Evolutionary conservation across 2,329 filamentous ascomycete species (phyloP), one percentile per base, ranked within the genome.

Genomic region (Cladophialophora yegresii): DNA sequence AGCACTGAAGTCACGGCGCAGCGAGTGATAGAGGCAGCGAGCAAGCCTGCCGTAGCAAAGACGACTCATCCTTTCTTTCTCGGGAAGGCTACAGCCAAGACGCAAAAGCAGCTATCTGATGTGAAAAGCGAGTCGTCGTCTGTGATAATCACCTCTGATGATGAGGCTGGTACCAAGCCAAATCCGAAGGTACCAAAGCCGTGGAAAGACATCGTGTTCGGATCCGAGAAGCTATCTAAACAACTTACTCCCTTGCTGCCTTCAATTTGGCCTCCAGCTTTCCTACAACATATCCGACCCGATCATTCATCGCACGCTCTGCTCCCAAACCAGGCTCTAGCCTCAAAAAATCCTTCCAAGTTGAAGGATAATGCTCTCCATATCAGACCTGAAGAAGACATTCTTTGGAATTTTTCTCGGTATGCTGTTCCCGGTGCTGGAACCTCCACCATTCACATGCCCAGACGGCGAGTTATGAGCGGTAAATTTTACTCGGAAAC

Each of bases 21-120:
- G 13, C 57, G 32, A 23, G 57, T n/a, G 23, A 23, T 10, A 10
- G 13, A 16, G 9, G 30, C 47, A n/a, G 20, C 9, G 23, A 28
- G 10, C 30, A 28, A 33, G 9, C 30, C 28, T n/a, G 28, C 9
- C 3, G 3, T 20, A 30, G 47, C 30, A n/a, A 87, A 84, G 70
- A 70, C 79, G 1, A 83, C 85, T 0, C 87, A 92, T 75, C 89
- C 89, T 0, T 90, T 92, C 72, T 92, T 92, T 72, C 73, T 82
- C 16, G 85, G 83, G 5, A 89, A 87, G 69, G 23, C 79, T 6
- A 74, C 76, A 8, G 32, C n/a, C 4, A 61, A 63, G 32, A 23
- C 51, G 4, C 63, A 62, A 32, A 54, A 62, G 16, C 28, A 30
- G 45, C 43, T 54, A 26, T 22, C 61, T 22, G 50, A 43, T 10